Base-by-base conservation (phyloP, 2,329 filamentous ascomycete genomes). In the Graphium sp. region DNA sequence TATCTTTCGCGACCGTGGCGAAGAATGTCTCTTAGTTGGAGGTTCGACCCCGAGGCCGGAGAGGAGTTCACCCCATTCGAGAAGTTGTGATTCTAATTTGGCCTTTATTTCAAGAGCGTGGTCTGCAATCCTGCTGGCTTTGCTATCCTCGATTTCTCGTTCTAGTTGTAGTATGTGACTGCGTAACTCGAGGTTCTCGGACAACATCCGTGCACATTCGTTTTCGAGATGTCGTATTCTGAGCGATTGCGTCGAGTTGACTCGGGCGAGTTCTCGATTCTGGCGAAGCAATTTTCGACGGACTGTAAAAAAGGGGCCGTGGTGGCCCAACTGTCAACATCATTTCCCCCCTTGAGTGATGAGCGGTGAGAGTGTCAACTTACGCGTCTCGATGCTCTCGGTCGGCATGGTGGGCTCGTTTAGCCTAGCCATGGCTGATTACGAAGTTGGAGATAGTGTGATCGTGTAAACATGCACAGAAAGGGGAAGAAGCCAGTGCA, bases 211-310 rank as follows among this genome's bases (percentile, higher is more conserved):
- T 22, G 76, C 72, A 36, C 70, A 74, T 49, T 91, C 79, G 44
- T 74, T 70, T 44, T 87, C 80, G 33, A 89, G 63, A 37, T 62
- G 69, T 34, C 80, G 73, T 41, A 89, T 85, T 38, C 76, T 74
- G 18, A 82, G 60, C 18, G 77, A 79, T 48, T 85, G 78, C 28
- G 67, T 64, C 15, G 80, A 82, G 53, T 91, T 89, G 41, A 66
- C 70, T 46, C 74, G 73, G 36, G 80, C 80, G 37, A 89, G 76
- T 43, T 89, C 81, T 51, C 79, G 69, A 47, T 91, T 91, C 48
- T 89, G 82, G 31, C 81, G 69, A 42, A 85, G 59, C 45, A 85
- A 82, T 46, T 77, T 74, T 43, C 76, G 69, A 47, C 81, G 79
- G 34, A 87, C 79, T 85, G 41, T 19, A 41, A 36, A n/a, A n/a